Evolutionary conservation across 352 stramenopile genomes (phyloP), one percentile per base, ranked within the genome.

Genomic region (Albugo laibachii): DNA sequence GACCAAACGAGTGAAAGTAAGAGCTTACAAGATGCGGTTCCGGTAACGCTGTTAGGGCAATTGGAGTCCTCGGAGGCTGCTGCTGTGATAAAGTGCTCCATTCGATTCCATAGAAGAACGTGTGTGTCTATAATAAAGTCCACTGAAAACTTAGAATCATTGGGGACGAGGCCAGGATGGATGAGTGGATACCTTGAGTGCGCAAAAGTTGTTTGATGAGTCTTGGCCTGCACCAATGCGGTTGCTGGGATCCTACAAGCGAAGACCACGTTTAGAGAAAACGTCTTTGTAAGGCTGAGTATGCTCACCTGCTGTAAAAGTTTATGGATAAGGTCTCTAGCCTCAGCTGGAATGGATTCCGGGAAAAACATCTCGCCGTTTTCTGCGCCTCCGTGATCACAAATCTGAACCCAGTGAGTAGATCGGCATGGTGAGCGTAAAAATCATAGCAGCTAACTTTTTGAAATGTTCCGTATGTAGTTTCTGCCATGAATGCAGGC

Each of bases 331-430:
- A 92, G 59, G 50, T 89, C 65, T 45, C 70, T 65, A 3, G 79
- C 76, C 5, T 54, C 50, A 46, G 80, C 67, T 5, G 79, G 79
- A 5, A 92, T 61, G 16, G 59, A 74, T 11, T 53, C 62, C 13
- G 79, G 79, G 39, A 89, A 80, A 15, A 80, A 60, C n/a, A 92
- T 73, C 18, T 65, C 59, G n/a, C 83, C 76, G 45, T 53, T 82
- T 38, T 43, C 38, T 24, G 38, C 38, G 3, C 38, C 20, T 24
- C 38, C 16, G 38, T 43, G 38, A 43, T 43, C 16, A 19, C 16
- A 43, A 53, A 56, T 56, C 51, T 54, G 42, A 27, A 52, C 20
- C 41, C 20, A 43, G 34, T 13, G n/a, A 36, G 15, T 20, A 41
- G 11, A 16, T 15, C n/a, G 13, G n/a, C 14, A n/a, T 20, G 5